Conservation (phyloP, 331 rosid species). For the Spiraea crenata region DNA sequence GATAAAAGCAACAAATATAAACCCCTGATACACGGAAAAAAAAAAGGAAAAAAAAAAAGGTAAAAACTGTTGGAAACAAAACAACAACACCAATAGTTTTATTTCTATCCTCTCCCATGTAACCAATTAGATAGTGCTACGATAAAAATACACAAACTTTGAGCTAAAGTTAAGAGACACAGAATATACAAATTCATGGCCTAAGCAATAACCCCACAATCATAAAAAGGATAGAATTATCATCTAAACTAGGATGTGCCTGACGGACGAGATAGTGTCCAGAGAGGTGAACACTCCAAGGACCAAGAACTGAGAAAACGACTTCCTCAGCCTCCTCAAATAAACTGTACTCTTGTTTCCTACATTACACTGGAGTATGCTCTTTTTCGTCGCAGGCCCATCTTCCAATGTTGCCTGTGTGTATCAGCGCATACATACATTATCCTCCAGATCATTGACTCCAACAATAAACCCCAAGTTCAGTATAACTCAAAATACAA, state of each 20-base stretch:
- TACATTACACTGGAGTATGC: conserved; percentile 82
- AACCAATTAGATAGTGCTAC: background rate
- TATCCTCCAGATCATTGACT: background rate
- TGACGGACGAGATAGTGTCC: conserved; percentile 52
- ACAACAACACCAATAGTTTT: background rate
- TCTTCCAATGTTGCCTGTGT: conserved; percentile 70
- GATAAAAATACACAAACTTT: background rate
- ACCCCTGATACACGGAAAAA: background rate
- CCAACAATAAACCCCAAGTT: background rate
- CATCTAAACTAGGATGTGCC: conserved; percentile 23
- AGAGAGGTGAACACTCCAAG: conserved; percentile 76
- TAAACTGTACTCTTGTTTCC: conserved; percentile 78
- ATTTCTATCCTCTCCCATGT: background rate
- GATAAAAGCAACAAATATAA: background rate
- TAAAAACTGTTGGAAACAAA: background rate
- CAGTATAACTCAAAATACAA: background rate
- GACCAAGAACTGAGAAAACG: conserved; percentile 75
- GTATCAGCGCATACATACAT: background rate
- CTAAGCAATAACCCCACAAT: background rate
- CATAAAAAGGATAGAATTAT: conserved; percentile 62
- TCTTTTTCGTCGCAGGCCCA: conserved; percentile 53
- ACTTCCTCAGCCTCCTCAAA: conserved; percentile 71
- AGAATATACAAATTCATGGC: background rate
- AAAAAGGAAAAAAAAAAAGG: background rate
- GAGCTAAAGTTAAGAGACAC: background rate